Conservation (phyloP, 2,329 filamentous ascomycete genomes). For the Pseudogymnoascus sp. region DNA sequence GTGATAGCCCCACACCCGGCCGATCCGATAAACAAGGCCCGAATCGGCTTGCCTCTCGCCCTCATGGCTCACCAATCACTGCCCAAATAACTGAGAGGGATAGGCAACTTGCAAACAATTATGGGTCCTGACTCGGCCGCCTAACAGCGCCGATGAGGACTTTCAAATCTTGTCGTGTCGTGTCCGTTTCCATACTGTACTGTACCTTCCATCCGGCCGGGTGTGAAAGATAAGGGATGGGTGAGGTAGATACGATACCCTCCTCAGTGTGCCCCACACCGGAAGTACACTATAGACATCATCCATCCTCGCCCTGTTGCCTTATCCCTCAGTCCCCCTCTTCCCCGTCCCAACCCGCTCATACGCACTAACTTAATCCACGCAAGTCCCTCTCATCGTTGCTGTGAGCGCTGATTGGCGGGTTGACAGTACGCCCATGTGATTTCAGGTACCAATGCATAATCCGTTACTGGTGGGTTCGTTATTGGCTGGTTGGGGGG, state of each 20-base stretch:
- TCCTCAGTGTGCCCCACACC: background rate
- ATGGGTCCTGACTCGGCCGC: background rate
- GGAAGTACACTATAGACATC: background rate
- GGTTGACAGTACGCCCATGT: background rate
- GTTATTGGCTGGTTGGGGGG: no score
- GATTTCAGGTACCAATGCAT: background rate
- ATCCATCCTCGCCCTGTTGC: background rate
- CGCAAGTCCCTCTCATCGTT: no score
- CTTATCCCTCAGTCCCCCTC: background rate
- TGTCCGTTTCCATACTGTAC: no score
- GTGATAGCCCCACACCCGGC: background rate
- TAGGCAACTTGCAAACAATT: background rate
- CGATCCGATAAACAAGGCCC: background rate
- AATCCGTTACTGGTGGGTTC: background rate
- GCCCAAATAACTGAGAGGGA: no score
- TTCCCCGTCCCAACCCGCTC: background rate
- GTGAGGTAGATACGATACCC: background rate
- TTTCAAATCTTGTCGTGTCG: no score
- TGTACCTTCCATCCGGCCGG: background rate
- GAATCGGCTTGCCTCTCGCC: background rate
- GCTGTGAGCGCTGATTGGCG: no score
- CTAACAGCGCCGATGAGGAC: no score
- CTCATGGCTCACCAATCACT: background rate
- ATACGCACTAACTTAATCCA: background rate
- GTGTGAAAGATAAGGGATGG: background rate